A percentile compares a stretch with the other conserved stretches of the same genome.
phyloP scores from a whole-genome alignment of 169 alveolate genomes.

The Plasmodium fragile region DNA sequence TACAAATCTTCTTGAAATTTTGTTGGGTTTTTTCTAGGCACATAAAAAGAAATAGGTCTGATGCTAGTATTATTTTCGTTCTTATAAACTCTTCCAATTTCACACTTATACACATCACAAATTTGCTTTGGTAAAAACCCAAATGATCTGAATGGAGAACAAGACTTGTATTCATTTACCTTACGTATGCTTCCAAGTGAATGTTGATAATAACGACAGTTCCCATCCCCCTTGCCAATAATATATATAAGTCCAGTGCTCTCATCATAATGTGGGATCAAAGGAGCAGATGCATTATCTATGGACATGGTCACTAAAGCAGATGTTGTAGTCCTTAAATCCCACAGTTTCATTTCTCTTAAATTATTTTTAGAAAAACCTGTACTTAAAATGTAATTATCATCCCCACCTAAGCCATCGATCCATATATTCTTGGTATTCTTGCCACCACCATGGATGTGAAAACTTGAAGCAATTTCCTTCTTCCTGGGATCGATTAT shows the following conservation, averaged over 20 bases:
- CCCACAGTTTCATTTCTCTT: conserved; percentile 85
- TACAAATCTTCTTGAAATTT: conserved; percentile 82
- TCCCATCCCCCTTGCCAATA: conserved; percentile 86
- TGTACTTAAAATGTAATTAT: conserved; percentile 79
- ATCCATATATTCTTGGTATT: conserved; percentile 80
- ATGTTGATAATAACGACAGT: conserved; percentile 84
- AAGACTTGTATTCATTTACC: conserved; percentile 82
- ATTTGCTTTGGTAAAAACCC: conserved; percentile 80
- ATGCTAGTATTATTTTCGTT: conserved; percentile 79
- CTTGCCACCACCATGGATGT: conserved; percentile 82
- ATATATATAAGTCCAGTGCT: conserved; percentile 80
- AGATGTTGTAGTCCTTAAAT: conserved; percentile 74
- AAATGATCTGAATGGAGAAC: conserved; percentile 83
- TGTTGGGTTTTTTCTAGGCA: conserved; percentile 79
- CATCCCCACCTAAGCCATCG: conserved; percentile 82
- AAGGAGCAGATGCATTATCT: conserved; percentile 85
- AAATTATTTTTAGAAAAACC: conserved; percentile 85
- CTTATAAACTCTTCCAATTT: conserved; percentile 82
- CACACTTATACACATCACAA: conserved; percentile 85
- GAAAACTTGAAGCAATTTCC: conserved; percentile 63
- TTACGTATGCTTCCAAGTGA: conserved; percentile 78
- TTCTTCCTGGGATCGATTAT: conserved; percentile 82
- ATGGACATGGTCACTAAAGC: conserved; percentile 77
- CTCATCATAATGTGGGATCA: conserved; percentile 85
- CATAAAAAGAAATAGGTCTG: conserved; percentile 82